Conservation (phyloP, 164 flowering plant species). For the Chloranthus sessilifolius region DNA sequence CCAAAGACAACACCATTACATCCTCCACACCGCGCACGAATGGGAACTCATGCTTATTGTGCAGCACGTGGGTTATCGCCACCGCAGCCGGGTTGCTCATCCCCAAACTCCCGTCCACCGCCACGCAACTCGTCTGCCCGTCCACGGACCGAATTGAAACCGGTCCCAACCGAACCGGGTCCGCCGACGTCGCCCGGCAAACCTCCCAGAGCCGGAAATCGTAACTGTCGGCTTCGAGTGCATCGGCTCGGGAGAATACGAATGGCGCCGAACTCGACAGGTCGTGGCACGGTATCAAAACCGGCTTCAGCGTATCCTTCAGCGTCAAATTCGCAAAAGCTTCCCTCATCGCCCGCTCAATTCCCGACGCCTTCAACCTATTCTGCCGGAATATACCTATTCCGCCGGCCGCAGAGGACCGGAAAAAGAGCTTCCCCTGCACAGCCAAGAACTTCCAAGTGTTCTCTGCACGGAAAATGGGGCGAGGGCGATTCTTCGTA, state of each 20-base stretch:
- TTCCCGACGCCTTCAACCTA: conserved; percentile 13
- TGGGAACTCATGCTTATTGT: conserved; percentile 62
- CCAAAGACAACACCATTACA: conserved; percentile 41
- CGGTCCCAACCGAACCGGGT: conserved; percentile 19
- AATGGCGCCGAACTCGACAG: conserved; percentile 39
- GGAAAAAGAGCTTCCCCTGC: conserved; percentile 14
- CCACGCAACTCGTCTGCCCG: conserved; percentile 31
- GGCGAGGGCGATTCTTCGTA: no score
- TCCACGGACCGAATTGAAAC: conserved; percentile 38
- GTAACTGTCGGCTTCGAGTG: conserved; percentile 46
- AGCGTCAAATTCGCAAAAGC: conserved; percentile 35
- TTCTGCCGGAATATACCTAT: conserved; percentile 25
- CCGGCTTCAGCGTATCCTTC: conserved; percentile 50
- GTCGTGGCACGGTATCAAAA: conserved; percentile 52
- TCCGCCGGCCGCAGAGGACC: conserved; percentile 20
- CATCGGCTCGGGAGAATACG: conserved; percentile 59
- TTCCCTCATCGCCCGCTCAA: conserved; percentile 18
- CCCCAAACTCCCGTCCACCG: conserved; percentile 38
- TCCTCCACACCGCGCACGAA: conserved; percentile 45
- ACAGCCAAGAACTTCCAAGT: conserved; percentile 31
- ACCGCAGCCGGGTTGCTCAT: conserved; percentile 63
- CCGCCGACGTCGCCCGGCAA: conserved; percentile 45
- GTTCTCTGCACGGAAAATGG: conserved; percentile 33
- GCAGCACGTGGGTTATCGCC: conserved; percentile 60
- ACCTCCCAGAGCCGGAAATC: conserved; percentile 48